Conservation (phyloP, 305 asterid species). For the Solanum hybrid region DNA sequence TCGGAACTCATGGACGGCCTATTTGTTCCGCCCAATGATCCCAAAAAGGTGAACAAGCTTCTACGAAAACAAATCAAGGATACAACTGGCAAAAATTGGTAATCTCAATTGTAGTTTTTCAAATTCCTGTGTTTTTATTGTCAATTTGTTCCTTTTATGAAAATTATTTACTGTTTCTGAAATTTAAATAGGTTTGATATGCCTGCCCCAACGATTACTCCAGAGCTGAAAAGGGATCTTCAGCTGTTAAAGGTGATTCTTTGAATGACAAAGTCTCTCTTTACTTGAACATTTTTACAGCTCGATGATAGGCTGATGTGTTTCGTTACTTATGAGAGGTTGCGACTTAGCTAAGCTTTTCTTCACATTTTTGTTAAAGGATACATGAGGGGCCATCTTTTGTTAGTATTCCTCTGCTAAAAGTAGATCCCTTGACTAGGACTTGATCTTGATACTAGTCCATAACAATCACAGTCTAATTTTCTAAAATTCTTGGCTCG, state of each 20-base stretch:
- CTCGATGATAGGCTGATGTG: not conserved
- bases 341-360: not conserved
- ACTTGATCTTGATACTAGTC: not conserved
- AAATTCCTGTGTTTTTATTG: not conserved
- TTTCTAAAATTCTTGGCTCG: not conserved
- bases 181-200: slow-evolving; percentile 60
- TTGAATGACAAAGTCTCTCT: not conserved
- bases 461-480: not conserved
- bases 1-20: slow-evolving; percentile 73
- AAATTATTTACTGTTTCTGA: not conserved
- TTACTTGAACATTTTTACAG: not conserved
- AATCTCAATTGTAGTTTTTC: not conserved
- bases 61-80: slow-evolving; percentile 62
- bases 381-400: not conserved
- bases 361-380: not conserved
- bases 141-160: not conserved
- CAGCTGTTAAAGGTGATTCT: slow-evolving; percentile 57
- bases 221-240: slow-evolving; percentile 76
- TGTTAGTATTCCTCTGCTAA: not conserved
- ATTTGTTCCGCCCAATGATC: slow-evolving; percentile 69
- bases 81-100: slow-evolving; percentile 84
- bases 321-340: not conserved
- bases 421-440: not conserved
- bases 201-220: slow-evolving; percentile 82
- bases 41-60: slow-evolving; percentile 56